These are phyloP conservation scores for Euphorbia schlechtendalii DNA, from an alignment of 441 rosid species.

Conservation along the genomic window DNA sequence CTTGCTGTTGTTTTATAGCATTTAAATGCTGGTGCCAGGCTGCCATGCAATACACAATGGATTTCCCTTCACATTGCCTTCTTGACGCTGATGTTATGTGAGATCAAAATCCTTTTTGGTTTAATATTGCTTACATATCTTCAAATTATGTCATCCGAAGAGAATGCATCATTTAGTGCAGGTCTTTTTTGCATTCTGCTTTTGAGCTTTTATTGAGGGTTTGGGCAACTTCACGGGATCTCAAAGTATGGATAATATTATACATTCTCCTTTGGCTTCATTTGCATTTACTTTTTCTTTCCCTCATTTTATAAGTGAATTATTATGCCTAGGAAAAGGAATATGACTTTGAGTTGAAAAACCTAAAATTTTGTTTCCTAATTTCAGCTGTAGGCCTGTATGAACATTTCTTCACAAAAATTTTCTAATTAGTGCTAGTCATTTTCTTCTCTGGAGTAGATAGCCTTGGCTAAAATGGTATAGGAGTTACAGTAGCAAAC, in stretches of 20 bases:
- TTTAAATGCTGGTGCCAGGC: slow-evolving; percentile 99
- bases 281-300: slow-evolving; percentile 1
- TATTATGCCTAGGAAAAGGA: background rate
- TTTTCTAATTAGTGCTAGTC: background rate
- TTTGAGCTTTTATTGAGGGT: slow-evolving; percentile 93
- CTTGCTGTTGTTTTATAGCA: slow-evolving; percentile 41
- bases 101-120: slow-evolving; percentile 33
- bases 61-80: slow-evolving; percentile 55
- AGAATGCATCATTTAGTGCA: slow-evolving; percentile 31
- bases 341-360: background rate
- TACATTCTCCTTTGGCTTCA: slow-evolving; percentile 6
- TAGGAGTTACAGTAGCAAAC: background rate
- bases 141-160: slow-evolving; percentile 15
- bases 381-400: background rate
- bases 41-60: slow-evolving; percentile 60
- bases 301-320: background rate
- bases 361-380: background rate
- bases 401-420: background rate
- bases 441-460: background rate
- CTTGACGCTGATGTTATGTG: slow-evolving; percentile 90
- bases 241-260: slow-evolving; percentile 46
- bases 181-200: slow-evolving; percentile 91
- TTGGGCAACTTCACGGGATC: slow-evolving; percentile 93
- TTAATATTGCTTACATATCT: slow-evolving; percentile 16
- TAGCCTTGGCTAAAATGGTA: background rate